Conservation (phyloP, 768 basidiomycete species). For the Gautieria morchelliformis region DNA sequence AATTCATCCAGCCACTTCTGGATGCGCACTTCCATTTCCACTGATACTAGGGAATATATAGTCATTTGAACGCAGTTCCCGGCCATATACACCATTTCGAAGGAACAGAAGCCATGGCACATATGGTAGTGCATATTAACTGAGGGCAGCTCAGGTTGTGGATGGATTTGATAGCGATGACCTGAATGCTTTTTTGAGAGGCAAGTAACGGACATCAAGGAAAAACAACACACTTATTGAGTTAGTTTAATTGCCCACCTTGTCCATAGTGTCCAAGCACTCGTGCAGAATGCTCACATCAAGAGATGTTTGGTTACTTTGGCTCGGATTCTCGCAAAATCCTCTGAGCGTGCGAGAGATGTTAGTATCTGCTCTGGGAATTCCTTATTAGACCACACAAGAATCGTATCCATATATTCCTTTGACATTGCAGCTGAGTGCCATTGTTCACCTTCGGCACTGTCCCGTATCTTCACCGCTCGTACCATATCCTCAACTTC, state of each 20-base stretch:
- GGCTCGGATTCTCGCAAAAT: neutral
- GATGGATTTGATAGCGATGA: constrained; percentile 27
- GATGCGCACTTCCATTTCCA: constrained; percentile 18
- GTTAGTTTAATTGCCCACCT: constrained; percentile 21
- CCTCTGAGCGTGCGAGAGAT: neutral
- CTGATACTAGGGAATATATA: constrained; percentile 25
- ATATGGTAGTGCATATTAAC: constrained; percentile 16
- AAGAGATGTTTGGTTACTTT: constrained; percentile 17
- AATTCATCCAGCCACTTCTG: constrained; percentile 25
- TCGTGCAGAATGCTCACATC: constrained; percentile 20
- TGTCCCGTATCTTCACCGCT: neutral
- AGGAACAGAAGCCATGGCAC: neutral
- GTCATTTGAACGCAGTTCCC: constrained; percentile 17
- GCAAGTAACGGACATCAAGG: too few relatives aligned
- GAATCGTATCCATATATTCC: constrained; percentile 13
- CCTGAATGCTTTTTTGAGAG: constrained; percentile 7
- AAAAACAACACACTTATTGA: constrained; percentile 10
- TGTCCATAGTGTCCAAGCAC: constrained; percentile 24
- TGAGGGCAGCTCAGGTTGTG: constrained; percentile 21
- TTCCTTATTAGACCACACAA: constrained; percentile 19
- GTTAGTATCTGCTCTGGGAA: neutral
- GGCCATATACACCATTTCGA: constrained; percentile 11
- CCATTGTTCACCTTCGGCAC: neutral
- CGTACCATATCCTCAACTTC: neutral
- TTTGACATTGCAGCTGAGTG: constrained; percentile 17